phyloP scores from a whole-genome alignment of 129 eudicot species.

The Lactuca sativa region DNA sequence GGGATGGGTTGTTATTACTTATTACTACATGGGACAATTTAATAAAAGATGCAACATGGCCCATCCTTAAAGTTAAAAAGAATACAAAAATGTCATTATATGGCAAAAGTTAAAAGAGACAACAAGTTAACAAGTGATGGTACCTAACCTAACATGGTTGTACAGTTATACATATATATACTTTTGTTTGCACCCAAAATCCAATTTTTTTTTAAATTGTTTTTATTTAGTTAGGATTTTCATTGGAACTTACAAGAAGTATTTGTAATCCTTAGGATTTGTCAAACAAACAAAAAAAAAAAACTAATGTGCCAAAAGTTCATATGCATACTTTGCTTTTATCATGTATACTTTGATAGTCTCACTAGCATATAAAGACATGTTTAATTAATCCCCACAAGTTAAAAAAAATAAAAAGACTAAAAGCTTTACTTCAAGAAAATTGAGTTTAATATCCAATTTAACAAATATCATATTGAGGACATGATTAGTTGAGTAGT shows the following conservation, averaged over 20 bases:
- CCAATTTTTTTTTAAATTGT: constrained; percentile 4
- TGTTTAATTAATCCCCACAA: neutral
- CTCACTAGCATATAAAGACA: constrained; percentile 15
- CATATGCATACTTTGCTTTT: constrained; percentile 11
- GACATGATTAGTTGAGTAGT: no score
- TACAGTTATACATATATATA: constrained; percentile 15
- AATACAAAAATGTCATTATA: constrained; percentile 13
- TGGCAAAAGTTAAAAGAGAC: constrained; percentile 21
- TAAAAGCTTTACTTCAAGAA: neutral
- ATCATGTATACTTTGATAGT: neutral
- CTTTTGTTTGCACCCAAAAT: constrained; percentile 22
- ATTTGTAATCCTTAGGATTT: constrained; percentile 1
- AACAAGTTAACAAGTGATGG: constrained; percentile 16
- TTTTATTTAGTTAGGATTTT: constrained; percentile 14
- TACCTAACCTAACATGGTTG: constrained; percentile 20
- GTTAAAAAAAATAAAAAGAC: neutral
- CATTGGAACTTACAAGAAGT: neutral
- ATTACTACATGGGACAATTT: constrained; percentile 4
- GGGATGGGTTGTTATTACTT: neutral
- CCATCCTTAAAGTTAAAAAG: constrained; percentile 6
- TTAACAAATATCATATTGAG: no score
- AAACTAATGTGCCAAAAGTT: constrained; percentile 20
- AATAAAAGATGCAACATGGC: constrained; percentile 5
- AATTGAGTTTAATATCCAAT: no score
- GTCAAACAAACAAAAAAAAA: neutral